These are phyloP conservation scores for Vachellia pachyceras DNA, from an alignment of 306 rosid genomes.

Conservation along the genomic window DNA sequence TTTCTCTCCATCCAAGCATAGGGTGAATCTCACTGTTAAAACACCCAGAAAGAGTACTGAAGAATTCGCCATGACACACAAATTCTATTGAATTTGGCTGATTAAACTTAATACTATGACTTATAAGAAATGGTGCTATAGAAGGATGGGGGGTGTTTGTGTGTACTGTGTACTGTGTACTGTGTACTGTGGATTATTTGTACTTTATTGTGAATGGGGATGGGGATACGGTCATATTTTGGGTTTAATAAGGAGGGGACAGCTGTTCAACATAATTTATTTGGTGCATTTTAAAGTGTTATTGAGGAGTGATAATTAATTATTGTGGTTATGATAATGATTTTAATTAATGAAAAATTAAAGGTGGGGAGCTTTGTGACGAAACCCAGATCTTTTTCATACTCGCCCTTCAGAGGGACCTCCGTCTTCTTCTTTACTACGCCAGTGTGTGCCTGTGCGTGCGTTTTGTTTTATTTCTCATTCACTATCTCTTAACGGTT, in stretches of 20 bases:
- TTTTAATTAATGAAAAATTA: constrained; percentile 7
- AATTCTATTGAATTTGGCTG: background rate
- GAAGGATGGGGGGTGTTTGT: background rate
- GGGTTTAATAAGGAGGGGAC: constrained; percentile 15
- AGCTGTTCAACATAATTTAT: constrained; percentile 23
- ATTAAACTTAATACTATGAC: background rate
- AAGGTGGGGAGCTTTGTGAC: constrained; percentile 26
- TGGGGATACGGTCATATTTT: background rate
- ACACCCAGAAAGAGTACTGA: background rate
- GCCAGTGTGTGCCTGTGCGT: too few relatives aligned
- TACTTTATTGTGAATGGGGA: background rate
- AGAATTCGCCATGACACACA: background rate
- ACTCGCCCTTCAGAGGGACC: background rate
- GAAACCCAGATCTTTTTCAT: background rate
- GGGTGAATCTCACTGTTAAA: background rate
- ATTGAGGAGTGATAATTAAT: background rate
- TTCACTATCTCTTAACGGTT: too few relatives aligned
- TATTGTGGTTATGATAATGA: background rate
- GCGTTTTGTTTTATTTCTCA: too few relatives aligned
- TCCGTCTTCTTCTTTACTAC: too few relatives aligned
- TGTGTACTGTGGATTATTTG: too few relatives aligned
- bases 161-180: too few relatives aligned
- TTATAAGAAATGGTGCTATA: background rate
- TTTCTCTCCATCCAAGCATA: too few relatives aligned
- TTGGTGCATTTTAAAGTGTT: background rate